A percentile compares a stretch with the other conserved stretches of the same genome.
These are phyloP conservation scores for Tylopilus subfusipes DNA, from an alignment of 768 basidiomycete genomes.

Conservation along the genomic window DNA sequence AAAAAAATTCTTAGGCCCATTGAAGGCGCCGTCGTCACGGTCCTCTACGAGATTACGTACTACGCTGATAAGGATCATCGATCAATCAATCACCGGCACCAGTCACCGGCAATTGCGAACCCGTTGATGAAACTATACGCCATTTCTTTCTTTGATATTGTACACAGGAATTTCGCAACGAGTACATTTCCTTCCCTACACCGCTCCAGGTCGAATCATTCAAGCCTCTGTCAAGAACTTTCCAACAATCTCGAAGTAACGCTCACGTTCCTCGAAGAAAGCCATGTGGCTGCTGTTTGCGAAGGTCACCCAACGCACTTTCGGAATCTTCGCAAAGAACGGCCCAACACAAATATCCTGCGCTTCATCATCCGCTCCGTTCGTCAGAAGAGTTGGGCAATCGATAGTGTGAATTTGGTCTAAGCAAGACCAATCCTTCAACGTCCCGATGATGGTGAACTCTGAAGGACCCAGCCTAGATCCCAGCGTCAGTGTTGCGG, in stretches of 20 bases:
- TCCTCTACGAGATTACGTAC: too few species aligned
- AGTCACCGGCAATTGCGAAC: too few species aligned
- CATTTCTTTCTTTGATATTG: neutral
- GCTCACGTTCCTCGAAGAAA: conserved; percentile 15
- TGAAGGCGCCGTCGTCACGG: too few species aligned
- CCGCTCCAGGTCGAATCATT: neutral
- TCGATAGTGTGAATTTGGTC: conserved; percentile 40
- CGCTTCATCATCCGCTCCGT: conserved; percentile 38
- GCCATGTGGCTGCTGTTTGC: conserved; percentile 22
- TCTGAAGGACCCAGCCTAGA: conserved; percentile 28
- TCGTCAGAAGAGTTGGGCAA: conserved; percentile 38
- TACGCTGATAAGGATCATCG: too few species aligned
- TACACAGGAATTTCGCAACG: neutral
- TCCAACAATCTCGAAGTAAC: conserved; percentile 18
- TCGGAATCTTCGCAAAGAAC: conserved; percentile 32
- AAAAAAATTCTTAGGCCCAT: too few species aligned
- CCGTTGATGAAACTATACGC: neutral
- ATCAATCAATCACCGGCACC: too few species aligned
- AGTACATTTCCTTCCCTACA: neutral
- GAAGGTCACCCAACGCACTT: conserved; percentile 36
- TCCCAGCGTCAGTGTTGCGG: neutral
- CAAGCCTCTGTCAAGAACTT: conserved; percentile 9
- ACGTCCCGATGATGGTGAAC: conserved; percentile 37
- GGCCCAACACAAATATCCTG: conserved; percentile 34
- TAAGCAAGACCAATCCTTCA: conserved; percentile 47